Base-by-base conservation (phyloP, 345 rosid species). In the Euclidium syriacum region DNA sequence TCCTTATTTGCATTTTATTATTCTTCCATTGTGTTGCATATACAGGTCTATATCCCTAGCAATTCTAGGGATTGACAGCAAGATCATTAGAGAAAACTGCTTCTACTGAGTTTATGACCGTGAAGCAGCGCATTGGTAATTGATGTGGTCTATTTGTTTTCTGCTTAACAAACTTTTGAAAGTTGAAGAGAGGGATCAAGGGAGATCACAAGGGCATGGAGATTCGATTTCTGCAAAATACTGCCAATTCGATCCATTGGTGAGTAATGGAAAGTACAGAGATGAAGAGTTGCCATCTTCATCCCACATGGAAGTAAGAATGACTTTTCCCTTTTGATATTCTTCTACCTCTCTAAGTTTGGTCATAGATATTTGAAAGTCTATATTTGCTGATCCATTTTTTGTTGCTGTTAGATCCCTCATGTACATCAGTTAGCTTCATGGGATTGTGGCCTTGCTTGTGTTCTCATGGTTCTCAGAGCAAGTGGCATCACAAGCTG, bases 361-460 rank as follows among this genome's bases (percentile, higher is more conserved):
- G 26, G 48, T 39, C 14, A 5, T 38, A 18, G 18, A 54, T 7
- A 11, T 44, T 20, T 2, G 24, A 20, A 51, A 52, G 2, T 46
- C 5, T 54, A 12, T 5, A 34, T 10, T 33, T 57, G 24, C 18
- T 56, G 41, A 3, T 48, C 39, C 33, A 14, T 64, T 59, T 64
- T 59, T 5, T 20, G 27, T 62, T 49, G 50, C 14, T 40, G 17
- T 52, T 76, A 94, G 97, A 94, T 92, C 29, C 90, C 95, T 14
- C 96, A 85, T 53, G 64, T 85, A 57, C 87, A 82, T 56, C 97
- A 90, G 81, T 64, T 84, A 64, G 78, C 68, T 66, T 81, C 91
- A 18, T 90, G 99, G 97, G 99, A 90, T 62, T 90, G 99, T 43
- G 99, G 99, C 24, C 85, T 90, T 43, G 99, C 97, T 73, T 94